These are phyloP conservation scores for Coprinopsis cinerea DNA, from an alignment of 768 basidiomycete species.

Conservation along the genomic window DNA sequence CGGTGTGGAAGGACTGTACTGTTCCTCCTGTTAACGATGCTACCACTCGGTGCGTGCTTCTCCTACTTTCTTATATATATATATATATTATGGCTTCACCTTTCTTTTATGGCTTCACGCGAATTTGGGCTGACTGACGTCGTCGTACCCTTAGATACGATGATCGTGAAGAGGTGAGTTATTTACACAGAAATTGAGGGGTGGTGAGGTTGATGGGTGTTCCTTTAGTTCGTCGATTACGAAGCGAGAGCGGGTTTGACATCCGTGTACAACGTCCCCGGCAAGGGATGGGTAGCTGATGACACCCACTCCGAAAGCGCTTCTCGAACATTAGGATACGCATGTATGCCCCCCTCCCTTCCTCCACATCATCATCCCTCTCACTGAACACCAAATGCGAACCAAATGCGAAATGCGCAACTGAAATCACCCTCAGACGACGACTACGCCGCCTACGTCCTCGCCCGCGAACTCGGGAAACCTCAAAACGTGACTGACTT, in stretches of 20 bases:
- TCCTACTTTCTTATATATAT: too few species aligned
- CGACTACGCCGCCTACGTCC: slow-evolving; percentile 65
- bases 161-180: slow-evolving; percentile 63
- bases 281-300: slow-evolving; percentile 70
- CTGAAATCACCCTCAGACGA: slow-evolving; percentile 44
- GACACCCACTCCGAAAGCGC: slow-evolving; percentile 77
- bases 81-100: too few species aligned
- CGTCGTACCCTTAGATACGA: slow-evolving; percentile 37
- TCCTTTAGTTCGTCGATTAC: slow-evolving; percentile 57
- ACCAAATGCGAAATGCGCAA: not conserved
- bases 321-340: slow-evolving; percentile 73
- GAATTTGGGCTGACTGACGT: not conserved
- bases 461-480: slow-evolving; percentile 51
- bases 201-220: not conserved
- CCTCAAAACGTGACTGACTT: slow-evolving; percentile 37
- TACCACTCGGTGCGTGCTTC: slow-evolving; percentile 21
- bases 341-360: slow-evolving; percentile 41
- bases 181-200: not conserved
- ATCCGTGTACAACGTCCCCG: slow-evolving; percentile 47
- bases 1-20: slow-evolving; percentile 69
- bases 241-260: slow-evolving; percentile 78
- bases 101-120: too few species aligned
- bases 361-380: not conserved
- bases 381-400: not conserved
- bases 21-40: slow-evolving; percentile 54